Evolutionary conservation across 139 green algal genomes (phyloP), one percentile per base, ranked within the genome.

Genomic region (Coccomyxa sp.): DNA sequence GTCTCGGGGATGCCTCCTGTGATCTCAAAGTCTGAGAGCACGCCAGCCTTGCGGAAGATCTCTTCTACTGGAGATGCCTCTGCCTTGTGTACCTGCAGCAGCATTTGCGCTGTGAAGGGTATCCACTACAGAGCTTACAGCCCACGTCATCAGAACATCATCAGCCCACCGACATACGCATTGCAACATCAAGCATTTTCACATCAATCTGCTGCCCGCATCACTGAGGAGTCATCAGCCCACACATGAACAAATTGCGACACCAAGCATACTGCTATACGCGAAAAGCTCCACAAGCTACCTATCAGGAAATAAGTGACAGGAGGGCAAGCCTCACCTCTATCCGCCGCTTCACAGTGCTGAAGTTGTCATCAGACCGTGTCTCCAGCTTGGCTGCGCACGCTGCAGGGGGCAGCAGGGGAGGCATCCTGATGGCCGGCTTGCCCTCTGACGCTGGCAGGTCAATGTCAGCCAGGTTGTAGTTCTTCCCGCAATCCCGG

Each of bases 391-490:
- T 88, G 9, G 85, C 71, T 37, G 78, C 69, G 78, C 93, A 98
- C 69, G 91, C 82, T 8, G 83, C 37, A 35, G 95, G 95, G 6
- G 96, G 89, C 38, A 72, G 88, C 81, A 64, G 94, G 92, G 36
- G 70, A 44, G 40, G 81, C 85, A 50, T 86, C 79, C 27, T 64
- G 37, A 83, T 74, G 27, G 55, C 73, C 18, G 79, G 79, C 39
- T 79, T 18, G 2, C 10, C 39, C 1, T 39, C 33, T 10, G 9
- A 68, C 35, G 92, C 89, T 6, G 90, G 84, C 55, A 96, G 82
- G 78, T 95, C 83, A 79, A 99, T 99, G 86, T 98, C 86, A 29
- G 96, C 96, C 0, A 99, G 78, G 87, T 99, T 99, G 90, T 92
- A 99, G 84, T 93, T 94, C 79, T 92, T 93, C 39, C 93, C 92